phyloP scores from a whole-genome alignment of 2,329 filamentous ascomycete species.

The Colletotrichum tropicale region DNA sequence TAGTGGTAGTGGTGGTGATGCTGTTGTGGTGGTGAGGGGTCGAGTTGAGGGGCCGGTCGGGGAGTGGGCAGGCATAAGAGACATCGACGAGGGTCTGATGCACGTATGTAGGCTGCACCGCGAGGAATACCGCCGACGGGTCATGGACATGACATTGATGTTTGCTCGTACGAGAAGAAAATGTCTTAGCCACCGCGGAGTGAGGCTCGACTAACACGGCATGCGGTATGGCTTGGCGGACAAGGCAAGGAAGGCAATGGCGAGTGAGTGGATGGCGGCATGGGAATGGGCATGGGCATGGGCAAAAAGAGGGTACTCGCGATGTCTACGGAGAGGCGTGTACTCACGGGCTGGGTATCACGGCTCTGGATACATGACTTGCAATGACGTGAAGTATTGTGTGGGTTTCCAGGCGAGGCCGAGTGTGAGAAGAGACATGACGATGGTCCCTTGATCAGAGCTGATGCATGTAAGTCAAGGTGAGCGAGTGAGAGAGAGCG shows the following conservation, averaged over 20 bases:
- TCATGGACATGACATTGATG: background rate
- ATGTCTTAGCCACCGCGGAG: background rate
- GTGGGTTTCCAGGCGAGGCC: background rate
- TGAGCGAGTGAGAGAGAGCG: background rate
- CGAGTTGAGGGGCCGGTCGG: background rate
- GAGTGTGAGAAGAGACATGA: background rate
- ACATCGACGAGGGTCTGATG: background rate
- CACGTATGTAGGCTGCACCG: background rate
- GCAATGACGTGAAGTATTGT: background rate
- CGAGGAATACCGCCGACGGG: background rate
- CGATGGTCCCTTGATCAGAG: background rate
- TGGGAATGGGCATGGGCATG: background rate
- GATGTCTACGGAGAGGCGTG: background rate
- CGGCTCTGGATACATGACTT: background rate
- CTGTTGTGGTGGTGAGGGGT: background rate
- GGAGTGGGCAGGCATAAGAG: background rate
- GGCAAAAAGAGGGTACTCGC: background rate
- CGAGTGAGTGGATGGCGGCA: background rate
- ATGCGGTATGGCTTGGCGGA: background rate
- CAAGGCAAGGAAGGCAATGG: background rate
- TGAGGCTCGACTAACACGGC: constrained; percentile 13
- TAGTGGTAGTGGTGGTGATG: background rate
- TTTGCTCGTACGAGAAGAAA: constrained; percentile 12
- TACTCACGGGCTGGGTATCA: background rate
- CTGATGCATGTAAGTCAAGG: background rate